These are phyloP conservation scores for Stemphylium lycopersici DNA, from an alignment of 2,329 filamentous ascomycete genomes.

Conservation along the genomic window DNA sequence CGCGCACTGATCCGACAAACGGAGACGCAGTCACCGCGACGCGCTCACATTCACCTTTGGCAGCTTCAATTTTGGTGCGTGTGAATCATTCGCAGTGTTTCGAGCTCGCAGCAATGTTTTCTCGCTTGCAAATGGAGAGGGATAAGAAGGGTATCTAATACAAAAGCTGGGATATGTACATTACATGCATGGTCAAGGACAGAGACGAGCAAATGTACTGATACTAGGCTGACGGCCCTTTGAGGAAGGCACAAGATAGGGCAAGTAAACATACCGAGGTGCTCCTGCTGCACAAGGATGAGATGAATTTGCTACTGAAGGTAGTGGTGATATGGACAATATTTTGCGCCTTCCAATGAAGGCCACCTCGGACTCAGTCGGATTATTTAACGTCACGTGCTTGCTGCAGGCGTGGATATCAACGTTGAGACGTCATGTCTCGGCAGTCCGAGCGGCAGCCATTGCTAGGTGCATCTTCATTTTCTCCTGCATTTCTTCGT, in stretches of 20 bases:
- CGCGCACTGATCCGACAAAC: constrained; percentile 11
- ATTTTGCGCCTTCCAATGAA: not conserved
- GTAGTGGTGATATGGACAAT: not conserved
- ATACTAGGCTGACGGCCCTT: not conserved
- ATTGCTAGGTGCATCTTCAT: constrained; percentile 40
- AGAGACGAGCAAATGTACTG: not conserved
- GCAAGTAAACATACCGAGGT: constrained; percentile 3
- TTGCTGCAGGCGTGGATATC: not conserved
- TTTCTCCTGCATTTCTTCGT: constrained; percentile 39
- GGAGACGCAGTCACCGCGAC: constrained; percentile 10
- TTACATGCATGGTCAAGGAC: not conserved
- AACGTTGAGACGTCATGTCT: constrained; percentile 11
- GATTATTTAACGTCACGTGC: not conserved
- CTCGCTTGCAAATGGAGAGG: not conserved
- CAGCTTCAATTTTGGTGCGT: constrained; percentile 8
- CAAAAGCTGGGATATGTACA: not conserved
- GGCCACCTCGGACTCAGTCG: not conserved
- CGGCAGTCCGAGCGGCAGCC: constrained; percentile 23
- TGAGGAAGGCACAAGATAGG: constrained; percentile 3
- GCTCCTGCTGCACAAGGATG: not conserved
- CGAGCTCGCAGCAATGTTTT: not conserved
- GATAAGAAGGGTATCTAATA: constrained; percentile 12
- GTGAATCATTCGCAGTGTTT: not conserved
- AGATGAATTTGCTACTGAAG: not conserved
- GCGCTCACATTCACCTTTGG: constrained; percentile 13